phyloP scores from a whole-genome alignment of 2,329 filamentous ascomycete genomes.

The Penicillium sp. region DNA sequence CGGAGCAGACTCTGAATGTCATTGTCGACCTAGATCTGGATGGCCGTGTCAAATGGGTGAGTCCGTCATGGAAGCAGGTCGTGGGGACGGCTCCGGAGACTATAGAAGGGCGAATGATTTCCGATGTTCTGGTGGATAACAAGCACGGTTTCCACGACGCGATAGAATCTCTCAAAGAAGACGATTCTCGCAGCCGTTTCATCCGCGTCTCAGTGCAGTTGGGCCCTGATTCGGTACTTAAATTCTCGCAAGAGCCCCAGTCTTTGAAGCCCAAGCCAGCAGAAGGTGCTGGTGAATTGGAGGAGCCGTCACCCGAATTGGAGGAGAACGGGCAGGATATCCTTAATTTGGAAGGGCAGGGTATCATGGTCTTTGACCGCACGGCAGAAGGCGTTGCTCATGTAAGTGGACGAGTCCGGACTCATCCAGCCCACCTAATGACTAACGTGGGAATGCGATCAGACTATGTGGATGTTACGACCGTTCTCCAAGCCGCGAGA shows the following conservation, averaged over 20 bases:
- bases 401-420: slow-evolving; percentile 60
- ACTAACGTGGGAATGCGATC: slow-evolving; percentile 30
- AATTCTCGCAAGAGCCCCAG: slow-evolving; percentile 46
- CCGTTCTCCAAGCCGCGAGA: slow-evolving; percentile 87
- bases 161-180: slow-evolving; percentile 85
- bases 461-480: slow-evolving; percentile 99
- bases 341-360: slow-evolving; percentile 89
- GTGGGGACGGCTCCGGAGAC: slow-evolving; percentile 77
- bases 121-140: slow-evolving; percentile 81
- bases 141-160: slow-evolving; percentile 80
- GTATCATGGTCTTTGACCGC: slow-evolving; percentile 96
- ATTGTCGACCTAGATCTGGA: slow-evolving; percentile 94
- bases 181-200: slow-evolving; percentile 91
- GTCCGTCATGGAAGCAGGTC: slow-evolving; percentile 92
- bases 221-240: slow-evolving; percentile 70
- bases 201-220: slow-evolving; percentile 78
- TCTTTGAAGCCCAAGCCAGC: slow-evolving; percentile 27
- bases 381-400: slow-evolving; percentile 86
- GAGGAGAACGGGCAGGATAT: slow-evolving; percentile 56
- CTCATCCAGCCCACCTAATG: background rate
- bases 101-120: slow-evolving; percentile 76
- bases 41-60: slow-evolving; percentile 92
- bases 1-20: slow-evolving; percentile 94
- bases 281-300: slow-evolving; percentile 32
- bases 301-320: slow-evolving; percentile 46